Percentiles rank a stretch among this genome's conserved stretches.
phyloP scores from a whole-genome alignment of 2,329 filamentous ascomycete genomes.

The Pseudopithomyces chartarum region DNA sequence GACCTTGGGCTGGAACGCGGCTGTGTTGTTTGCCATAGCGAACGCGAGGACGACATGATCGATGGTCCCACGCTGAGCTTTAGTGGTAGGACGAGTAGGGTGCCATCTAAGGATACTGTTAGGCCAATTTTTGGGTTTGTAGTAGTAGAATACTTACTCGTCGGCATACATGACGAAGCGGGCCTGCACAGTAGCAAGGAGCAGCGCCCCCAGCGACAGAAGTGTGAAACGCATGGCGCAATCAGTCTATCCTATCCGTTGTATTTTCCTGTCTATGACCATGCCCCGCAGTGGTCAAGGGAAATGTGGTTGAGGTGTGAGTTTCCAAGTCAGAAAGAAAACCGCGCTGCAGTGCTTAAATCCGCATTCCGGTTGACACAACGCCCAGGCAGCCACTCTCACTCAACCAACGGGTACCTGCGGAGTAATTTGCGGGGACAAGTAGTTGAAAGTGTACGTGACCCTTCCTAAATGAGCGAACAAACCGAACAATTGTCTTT shows the following conservation, averaged over 20 bases:
- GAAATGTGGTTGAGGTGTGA: neutral
- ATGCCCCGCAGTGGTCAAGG: neutral
- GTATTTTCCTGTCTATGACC: neutral
- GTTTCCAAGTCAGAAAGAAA: neutral
- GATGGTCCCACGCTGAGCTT: constrained; percentile 38
- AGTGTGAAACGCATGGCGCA: constrained; percentile 27
- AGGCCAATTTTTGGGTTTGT: neutral
- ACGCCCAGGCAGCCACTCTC: neutral
- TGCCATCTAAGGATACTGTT: constrained; percentile 33
- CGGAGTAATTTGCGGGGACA: neutral
- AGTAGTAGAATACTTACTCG: constrained; percentile 26
- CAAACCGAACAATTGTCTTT: neutral
- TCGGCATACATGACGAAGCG: constrained; percentile 41
- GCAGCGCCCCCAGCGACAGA: constrained; percentile 17
- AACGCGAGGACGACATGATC: constrained; percentile 45
- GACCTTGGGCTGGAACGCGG: constrained; percentile 60
- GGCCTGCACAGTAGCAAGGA: constrained; percentile 20
- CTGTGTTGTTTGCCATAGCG: constrained; percentile 48
- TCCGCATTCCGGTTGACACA: neutral
- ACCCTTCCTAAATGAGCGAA: neutral
- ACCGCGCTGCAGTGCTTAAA: neutral
- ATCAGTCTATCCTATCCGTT: neutral
- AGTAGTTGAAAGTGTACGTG: neutral
- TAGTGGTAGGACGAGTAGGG: constrained; percentile 30
- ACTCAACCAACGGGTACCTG: neutral